These are phyloP conservation scores for Nicotiana rustica DNA, from an alignment of 305 asterid genomes.

Conservation along the genomic window DNA sequence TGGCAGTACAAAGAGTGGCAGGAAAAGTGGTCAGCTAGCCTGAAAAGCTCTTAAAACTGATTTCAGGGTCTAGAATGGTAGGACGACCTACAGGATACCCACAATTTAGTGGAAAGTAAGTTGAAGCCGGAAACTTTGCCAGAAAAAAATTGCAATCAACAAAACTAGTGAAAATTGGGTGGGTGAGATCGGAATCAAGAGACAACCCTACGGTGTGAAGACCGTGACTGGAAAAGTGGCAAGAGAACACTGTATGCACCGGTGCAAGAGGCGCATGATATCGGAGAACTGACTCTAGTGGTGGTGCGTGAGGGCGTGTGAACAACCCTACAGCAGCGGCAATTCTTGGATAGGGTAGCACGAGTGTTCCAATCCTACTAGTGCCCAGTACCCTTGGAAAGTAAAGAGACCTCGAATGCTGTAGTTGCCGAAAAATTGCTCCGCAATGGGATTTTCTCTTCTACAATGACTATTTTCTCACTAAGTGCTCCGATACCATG, in stretches of 20 bases:
- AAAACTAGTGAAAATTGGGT: neutral
- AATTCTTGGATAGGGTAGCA: slow-evolving; percentile 19
- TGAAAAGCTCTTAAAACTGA: neutral
- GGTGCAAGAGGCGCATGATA: neutral
- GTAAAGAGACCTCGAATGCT: slow-evolving; percentile 11
- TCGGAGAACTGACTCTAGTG: neutral
- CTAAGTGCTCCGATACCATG: neutral
- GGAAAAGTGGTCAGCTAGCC: neutral
- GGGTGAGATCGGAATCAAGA: neutral
- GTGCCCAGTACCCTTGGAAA: slow-evolving; percentile 12
- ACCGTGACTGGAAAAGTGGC: neutral
- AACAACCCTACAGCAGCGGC: slow-evolving; percentile 25
- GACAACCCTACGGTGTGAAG: neutral
- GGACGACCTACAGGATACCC: neutral
- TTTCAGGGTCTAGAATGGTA: neutral
- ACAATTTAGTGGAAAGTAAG: neutral
- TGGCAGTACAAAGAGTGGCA: neutral
- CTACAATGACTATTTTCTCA: neutral
- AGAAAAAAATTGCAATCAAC: neutral
- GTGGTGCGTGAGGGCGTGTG: neutral
- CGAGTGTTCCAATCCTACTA: neutral
- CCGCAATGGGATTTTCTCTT: neutral
- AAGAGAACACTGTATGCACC: neutral
- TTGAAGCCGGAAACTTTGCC: neutral
- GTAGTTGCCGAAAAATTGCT: neutral